Conservation (phyloP, 208 protist genomes). For the Phytomonas sp. region DNA sequence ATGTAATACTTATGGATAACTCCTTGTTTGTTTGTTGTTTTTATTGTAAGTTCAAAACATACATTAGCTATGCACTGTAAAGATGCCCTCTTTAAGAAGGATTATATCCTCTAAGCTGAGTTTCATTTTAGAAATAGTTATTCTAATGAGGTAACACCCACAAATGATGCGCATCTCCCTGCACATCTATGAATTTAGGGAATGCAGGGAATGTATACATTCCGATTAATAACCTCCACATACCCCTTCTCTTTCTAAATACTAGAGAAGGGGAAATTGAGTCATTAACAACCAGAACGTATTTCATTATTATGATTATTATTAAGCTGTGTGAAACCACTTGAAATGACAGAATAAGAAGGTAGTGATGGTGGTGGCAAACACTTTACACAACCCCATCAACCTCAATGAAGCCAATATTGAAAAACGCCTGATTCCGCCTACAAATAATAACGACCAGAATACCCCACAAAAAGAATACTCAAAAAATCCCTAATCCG, state of each 20-base stretch:
- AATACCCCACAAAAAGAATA: neutral
- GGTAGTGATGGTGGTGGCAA: no score
- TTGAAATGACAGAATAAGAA: no score
- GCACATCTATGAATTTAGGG: neutral
- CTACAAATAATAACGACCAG: no score
- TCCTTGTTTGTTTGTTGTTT: neutral
- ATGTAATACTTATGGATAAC: neutral
- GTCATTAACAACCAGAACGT: neutral
- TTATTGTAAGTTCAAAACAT: neutral
- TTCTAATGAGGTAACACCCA: neutral
- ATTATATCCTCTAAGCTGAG: neutral
- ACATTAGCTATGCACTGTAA: neutral
- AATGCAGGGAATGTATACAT: neutral
- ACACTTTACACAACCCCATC: no score
- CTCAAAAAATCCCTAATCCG: constrained; percentile 44
- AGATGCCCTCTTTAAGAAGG: neutral
- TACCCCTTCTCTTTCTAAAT: neutral
- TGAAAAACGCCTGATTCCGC: neutral
- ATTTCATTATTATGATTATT: neutral
- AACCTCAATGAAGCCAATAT: neutral
- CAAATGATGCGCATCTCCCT: neutral
- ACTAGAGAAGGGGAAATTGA: neutral
- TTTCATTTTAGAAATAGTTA: neutral
- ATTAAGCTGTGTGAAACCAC: no score
- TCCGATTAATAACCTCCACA: neutral